A percentile compares a stretch with the other conserved stretches of the same genome.
Evolutionary conservation across 2,329 filamentous ascomycete genomes (phyloP).

Genomic region (Colletotrichum ledebouriae): DNA sequence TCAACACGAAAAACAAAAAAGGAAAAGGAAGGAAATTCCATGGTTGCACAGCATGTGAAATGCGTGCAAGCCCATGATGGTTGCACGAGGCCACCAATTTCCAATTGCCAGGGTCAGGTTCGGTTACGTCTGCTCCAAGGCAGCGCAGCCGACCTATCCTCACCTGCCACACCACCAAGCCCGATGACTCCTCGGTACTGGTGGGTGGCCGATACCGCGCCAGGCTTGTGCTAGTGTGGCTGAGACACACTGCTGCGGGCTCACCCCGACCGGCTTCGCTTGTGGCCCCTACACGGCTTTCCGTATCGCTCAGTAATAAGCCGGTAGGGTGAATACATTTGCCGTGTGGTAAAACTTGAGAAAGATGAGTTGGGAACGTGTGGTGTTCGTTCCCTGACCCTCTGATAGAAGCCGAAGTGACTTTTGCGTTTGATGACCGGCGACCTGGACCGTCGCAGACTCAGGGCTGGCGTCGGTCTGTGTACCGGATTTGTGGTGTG

Average conservation of each 20-base stretch:
- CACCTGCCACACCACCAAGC: conserved; percentile 39
- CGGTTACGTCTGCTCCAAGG: conserved; percentile 10
- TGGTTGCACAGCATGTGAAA: conserved; percentile 33
- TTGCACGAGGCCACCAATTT: conserved; percentile 25
- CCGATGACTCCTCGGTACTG: conserved; percentile 31
- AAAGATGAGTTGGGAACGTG: neutral
- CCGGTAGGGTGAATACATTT: neutral
- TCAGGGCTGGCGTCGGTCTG: neutral
- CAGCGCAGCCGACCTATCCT: conserved; percentile 37
- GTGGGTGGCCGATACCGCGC: conserved; percentile 36
- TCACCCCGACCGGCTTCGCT: conserved; percentile 37
- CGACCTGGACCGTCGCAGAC: conserved; percentile 30
- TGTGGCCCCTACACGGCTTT: conserved; percentile 35
- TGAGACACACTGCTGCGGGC: conserved; percentile 35
- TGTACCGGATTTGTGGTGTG: conserved; percentile 11
- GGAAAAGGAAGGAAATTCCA: neutral
- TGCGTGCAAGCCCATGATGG: conserved; percentile 34
- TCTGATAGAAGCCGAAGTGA: conserved; percentile 10
- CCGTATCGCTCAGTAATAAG: conserved; percentile 21
- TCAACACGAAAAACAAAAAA: conserved; percentile 31
- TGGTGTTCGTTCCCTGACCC: neutral
- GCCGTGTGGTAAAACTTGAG: neutral
- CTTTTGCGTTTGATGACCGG: conserved; percentile 25
- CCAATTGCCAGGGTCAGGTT: conserved; percentile 15
- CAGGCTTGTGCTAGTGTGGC: conserved; percentile 39